Percentiles rank a stretch among this genome's conserved stretches.
These are phyloP conservation scores for Verticillium klebahnii DNA, from an alignment of 2,329 filamentous ascomycete genomes.

Conservation along the genomic window DNA sequence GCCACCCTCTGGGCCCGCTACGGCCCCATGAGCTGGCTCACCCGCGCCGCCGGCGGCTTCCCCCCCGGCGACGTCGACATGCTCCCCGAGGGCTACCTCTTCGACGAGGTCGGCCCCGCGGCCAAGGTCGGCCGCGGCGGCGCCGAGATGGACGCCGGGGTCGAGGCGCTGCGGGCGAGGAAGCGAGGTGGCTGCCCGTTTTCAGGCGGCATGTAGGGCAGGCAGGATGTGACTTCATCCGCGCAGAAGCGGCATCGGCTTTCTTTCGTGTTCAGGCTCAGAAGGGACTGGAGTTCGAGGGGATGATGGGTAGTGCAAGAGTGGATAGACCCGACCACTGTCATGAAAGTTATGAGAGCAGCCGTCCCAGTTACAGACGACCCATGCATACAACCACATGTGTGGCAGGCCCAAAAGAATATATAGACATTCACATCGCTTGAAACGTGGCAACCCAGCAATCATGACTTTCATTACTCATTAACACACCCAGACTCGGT, in stretches of 20 bases:
- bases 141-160: constrained; percentile 36
- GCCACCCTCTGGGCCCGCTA: constrained; percentile 58
- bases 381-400: too few species aligned
- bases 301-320: too few species aligned
- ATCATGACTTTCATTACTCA: constrained; percentile 1
- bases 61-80: constrained; percentile 37
- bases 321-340: too few species aligned
- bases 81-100: constrained; percentile 46
- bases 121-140: constrained; percentile 46
- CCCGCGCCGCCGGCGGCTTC: constrained; percentile 35
- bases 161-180: constrained; percentile 7
- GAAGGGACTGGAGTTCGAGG: too few species aligned
- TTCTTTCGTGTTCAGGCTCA: neutral
- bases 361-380: too few species aligned
- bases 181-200: constrained; percentile 9
- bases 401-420: too few species aligned
- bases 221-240: too few species aligned
- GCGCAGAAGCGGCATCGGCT: neutral
- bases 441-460: neutral
- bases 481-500: neutral
- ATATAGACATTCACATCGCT: too few species aligned
- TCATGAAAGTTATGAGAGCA: too few species aligned
- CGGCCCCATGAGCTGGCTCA: constrained; percentile 50
- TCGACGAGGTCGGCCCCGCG: constrained; percentile 59
- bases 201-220: neutral